Conservation (phyloP, 2,329 filamentous ascomycete species). For the Hymenotorrendiella dingleyae region DNA sequence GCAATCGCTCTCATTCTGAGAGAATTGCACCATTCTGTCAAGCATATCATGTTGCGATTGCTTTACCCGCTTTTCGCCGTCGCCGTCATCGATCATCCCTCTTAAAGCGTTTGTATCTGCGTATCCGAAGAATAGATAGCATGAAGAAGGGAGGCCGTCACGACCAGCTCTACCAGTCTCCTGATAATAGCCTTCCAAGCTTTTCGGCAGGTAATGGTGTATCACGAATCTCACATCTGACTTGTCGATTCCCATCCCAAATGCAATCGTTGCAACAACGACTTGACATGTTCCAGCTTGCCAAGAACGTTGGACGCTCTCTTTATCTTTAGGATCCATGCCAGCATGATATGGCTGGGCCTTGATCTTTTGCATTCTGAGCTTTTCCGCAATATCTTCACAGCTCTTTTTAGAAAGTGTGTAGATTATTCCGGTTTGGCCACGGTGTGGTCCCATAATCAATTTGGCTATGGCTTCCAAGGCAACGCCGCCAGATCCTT, state of each 20-base stretch:
- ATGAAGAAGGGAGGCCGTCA: slow-evolving; percentile 81
- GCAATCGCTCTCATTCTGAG: slow-evolving; percentile 84
- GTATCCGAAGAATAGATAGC: slow-evolving; percentile 85
- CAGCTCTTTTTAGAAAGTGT: slow-evolving; percentile 80
- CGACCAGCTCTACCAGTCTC: slow-evolving; percentile 93
- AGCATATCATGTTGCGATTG: slow-evolving; percentile 81
- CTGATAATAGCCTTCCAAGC: slow-evolving; percentile 95
- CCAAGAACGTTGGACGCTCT: slow-evolving; percentile 71
- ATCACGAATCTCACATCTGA: slow-evolving; percentile 94
- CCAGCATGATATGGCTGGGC: slow-evolving; percentile 84
- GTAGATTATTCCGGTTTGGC: slow-evolving; percentile 86
- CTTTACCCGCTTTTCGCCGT: slow-evolving; percentile 73
- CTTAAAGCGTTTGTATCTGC: slow-evolving; percentile 67
- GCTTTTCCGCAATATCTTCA: slow-evolving; percentile 68
- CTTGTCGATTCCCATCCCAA: slow-evolving; percentile 99
- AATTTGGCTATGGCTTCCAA: slow-evolving; percentile 49
- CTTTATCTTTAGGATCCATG: slow-evolving; percentile 63
- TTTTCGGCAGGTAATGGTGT: slow-evolving; percentile 89
- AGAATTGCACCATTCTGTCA: slow-evolving; percentile 76
- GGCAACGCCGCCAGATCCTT: slow-evolving; percentile 37
- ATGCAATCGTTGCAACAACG: slow-evolving; percentile 96
- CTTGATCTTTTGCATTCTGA: slow-evolving; percentile 57
- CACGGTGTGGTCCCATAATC: slow-evolving; percentile 62
- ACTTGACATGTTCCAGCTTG: slow-evolving; percentile 75
- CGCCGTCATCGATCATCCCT: slow-evolving; percentile 77